phyloP scores from a whole-genome alignment of 129 eudicot species.

The Sambucus nigra region DNA sequence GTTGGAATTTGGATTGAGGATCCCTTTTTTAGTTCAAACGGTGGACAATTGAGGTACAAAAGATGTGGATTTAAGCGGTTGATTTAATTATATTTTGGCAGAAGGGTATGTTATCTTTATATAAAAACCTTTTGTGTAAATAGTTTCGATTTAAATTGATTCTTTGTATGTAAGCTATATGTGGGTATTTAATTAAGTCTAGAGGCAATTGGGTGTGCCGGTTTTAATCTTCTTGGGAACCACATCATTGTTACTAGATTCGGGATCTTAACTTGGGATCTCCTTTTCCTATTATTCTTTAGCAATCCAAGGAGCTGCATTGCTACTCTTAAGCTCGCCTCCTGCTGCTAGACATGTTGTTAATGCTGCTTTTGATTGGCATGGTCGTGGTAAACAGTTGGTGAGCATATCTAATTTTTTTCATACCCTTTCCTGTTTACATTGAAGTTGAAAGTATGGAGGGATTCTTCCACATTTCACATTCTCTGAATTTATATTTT shows the following conservation, averaged over 20 bases:
- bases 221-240: no score
- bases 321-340: slow-evolving; percentile 50
- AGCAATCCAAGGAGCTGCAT: slow-evolving; percentile 72
- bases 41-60: no score
- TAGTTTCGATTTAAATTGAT: no score
- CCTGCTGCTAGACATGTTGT: slow-evolving; percentile 55
- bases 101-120: no score
- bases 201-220: no score
- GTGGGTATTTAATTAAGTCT: no score
- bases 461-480: background rate
- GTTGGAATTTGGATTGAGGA: no score
- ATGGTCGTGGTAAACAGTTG: slow-evolving; percentile 81
- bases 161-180: no score
- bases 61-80: no score
- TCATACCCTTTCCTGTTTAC: background rate
- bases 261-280: slow-evolving; percentile 6
- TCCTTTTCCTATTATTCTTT: slow-evolving; percentile 12
- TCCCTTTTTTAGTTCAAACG: no score
- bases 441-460: background rate
- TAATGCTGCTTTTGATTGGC: slow-evolving; percentile 65
- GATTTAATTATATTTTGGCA: no score
- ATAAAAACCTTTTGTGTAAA: no score
- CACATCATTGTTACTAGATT: background rate
- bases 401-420: slow-evolving; percentile 25
- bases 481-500: background rate